A percentile compares a stretch with the other conserved stretches of the same genome.
Conservation (phyloP, 768 basidiomycete genomes). For the Punctularia strigosozonata region DNA sequence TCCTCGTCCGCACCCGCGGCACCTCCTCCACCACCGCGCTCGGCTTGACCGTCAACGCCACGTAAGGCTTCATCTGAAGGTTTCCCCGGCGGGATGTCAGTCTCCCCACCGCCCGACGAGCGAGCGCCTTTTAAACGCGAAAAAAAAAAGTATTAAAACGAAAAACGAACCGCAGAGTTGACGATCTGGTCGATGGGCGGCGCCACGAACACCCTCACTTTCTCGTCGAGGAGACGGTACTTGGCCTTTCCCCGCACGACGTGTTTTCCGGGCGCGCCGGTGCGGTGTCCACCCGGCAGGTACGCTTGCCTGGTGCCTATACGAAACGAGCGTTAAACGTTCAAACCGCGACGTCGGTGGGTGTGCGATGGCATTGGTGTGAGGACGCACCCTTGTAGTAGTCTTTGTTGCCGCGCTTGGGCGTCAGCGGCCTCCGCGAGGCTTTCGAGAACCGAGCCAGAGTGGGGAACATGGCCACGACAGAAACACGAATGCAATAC, state of each 20-base stretch:
- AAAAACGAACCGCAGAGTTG: constrained; percentile 37
- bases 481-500: background rate
- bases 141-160: no score
- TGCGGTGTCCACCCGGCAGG: constrained; percentile 76
- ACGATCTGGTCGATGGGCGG: constrained; percentile 58
- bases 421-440: constrained; percentile 68
- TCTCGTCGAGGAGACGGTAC: constrained; percentile 70
- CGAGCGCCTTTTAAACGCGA: no score
- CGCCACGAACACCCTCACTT: constrained; percentile 77
- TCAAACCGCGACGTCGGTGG: background rate
- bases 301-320: constrained; percentile 74
- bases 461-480: constrained; percentile 51
- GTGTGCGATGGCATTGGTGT: background rate
- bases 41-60: no score
- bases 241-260: constrained; percentile 67
- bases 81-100: no score
- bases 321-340: no score
- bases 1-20: no score
- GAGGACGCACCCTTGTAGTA: constrained; percentile 78
- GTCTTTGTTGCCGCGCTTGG: constrained; percentile 90
- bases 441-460: constrained; percentile 68
- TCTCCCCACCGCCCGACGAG: no score
- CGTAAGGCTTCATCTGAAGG: no score
- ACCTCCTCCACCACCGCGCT: no score
- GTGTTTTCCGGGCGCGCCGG: constrained; percentile 82